Conservation (phyloP, 768 basidiomycete genomes). For the Dacryopinax primogenitus region DNA sequence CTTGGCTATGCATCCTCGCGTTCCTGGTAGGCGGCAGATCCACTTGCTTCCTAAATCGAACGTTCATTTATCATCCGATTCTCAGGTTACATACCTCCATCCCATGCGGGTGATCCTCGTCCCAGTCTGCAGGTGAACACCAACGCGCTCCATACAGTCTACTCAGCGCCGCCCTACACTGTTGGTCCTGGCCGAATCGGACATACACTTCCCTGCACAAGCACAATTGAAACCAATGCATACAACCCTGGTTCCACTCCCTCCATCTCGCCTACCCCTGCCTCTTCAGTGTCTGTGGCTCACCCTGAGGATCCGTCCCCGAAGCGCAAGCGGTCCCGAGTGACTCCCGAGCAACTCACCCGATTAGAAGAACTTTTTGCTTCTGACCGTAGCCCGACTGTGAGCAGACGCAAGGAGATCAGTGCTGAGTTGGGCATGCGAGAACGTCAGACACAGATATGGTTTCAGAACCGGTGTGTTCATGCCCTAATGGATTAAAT, state of each 20-base stretch:
- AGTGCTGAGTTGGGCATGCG: constrained; percentile 64
- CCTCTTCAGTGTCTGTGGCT: not conserved
- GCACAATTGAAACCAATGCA: not conserved
- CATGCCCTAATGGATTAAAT: not conserved
- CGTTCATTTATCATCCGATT: not conserved
- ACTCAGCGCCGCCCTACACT: not conserved
- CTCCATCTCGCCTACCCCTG: not conserved
- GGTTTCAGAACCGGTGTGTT: constrained; percentile 73
- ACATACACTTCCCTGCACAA: not conserved
- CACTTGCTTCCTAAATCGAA: not conserved
- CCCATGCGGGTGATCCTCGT: not conserved
- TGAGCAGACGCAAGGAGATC: constrained; percentile 57
- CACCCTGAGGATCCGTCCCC: not conserved
- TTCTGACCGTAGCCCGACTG: constrained; percentile 57
- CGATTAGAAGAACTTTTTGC: constrained; percentile 61
- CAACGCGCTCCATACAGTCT: not conserved
- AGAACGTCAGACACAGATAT: constrained; percentile 78
- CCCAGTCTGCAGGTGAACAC: not conserved
- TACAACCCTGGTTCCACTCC: not conserved
- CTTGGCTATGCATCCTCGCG: not conserved
- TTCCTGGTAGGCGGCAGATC: not conserved
- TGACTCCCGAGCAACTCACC: constrained; percentile 66
- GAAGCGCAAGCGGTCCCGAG: constrained; percentile 59
- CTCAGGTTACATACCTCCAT: not conserved
- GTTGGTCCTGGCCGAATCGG: not conserved